Base-by-base conservation (phyloP, 129 eudicot species). In the Arctium minus region DNA sequence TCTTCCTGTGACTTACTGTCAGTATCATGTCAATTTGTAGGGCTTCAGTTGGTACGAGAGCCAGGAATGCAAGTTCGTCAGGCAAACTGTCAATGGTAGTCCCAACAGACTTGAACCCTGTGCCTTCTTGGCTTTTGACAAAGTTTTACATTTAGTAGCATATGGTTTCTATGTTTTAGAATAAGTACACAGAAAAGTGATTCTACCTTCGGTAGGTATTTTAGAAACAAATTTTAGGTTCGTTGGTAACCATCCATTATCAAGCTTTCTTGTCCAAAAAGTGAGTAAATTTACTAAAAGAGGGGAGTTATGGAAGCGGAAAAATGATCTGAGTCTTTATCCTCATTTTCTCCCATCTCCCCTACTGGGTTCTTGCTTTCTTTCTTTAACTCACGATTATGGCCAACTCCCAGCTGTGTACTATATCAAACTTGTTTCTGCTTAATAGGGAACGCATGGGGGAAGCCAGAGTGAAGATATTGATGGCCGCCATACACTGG, bases 21-120 rank as follows among this genome's bases (percentile, higher is more conserved):
- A 32, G 64, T 68, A 9, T 72, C 29, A 32, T 72, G 17, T 40
- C 36, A 68, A 72, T 74, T 67, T 80, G 64, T 30, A 88, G 92
- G 88, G 36, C 77, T 81, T 84, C 91, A 50, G 11, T 50, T 38
- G 86, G 79, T 81, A 37, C 42, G 53, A 77, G 86, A 42, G n/a
- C 46, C 33, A 74, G 38, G 70, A 46, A 56, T 72, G 56, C 82
- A 65, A 87, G 82, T 77, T 80, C 86, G 56, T 81, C 88, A 76
- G 83, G 87, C 73, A 89, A 86, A 84, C 85, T 35, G 37, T 73
- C 81, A n/a, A 75, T 29, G 87, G 94, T 90, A 90, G 62, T 86
- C 62, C 32, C 33, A 70, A 29, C 65, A 70, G 46, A 11, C 53
- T 60, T n/a, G 68, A 60, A 60, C 67, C 27, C 22, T 29, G 1